Conservation (phyloP, 2,329 filamentous ascomycete species). For the Xylaria sp. region DNA sequence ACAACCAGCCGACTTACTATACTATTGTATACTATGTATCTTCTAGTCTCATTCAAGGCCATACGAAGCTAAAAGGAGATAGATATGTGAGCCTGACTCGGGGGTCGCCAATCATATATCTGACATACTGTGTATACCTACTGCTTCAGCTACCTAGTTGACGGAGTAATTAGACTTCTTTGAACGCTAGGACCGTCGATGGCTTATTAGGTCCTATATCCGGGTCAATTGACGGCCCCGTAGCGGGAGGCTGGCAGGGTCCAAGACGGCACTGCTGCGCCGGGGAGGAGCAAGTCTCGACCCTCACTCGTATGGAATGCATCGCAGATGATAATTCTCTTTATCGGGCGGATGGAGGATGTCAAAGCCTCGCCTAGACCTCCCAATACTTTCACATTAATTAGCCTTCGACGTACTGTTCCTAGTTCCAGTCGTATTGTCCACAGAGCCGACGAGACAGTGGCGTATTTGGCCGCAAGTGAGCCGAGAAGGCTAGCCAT, state of each 20-base stretch:
- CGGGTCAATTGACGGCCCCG: constrained; percentile 4
- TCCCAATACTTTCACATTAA: constrained; percentile 1
- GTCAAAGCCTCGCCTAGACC: not conserved
- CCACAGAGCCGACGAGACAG: not conserved
- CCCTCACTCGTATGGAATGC: constrained; percentile 13
- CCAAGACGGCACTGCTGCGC: constrained; percentile 15
- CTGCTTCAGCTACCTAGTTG: too few species aligned
- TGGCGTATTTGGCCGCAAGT: constrained; percentile 3
- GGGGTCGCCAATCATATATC: too few species aligned
- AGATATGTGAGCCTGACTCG: too few species aligned
- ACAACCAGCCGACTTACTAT: too few species aligned
- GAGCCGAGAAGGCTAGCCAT: not conserved
- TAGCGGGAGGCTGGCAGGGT: constrained; percentile 10
- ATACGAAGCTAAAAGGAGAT: too few species aligned
- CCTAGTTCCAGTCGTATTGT: constrained; percentile 7
- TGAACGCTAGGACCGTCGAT: not conserved
- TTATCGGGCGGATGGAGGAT: not conserved
- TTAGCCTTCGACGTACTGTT: constrained; percentile 1
- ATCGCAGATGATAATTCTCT: constrained; percentile 14
- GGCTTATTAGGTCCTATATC: constrained; percentile 1
- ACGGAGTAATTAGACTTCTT: constrained; percentile 1
- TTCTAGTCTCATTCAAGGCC: too few species aligned
- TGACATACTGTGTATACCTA: too few species aligned
- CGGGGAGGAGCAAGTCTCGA: constrained; percentile 21
- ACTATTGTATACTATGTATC: too few species aligned